phyloP scores from a whole-genome alignment of 139 green algal genomes.

The Dunaliella sp. region DNA sequence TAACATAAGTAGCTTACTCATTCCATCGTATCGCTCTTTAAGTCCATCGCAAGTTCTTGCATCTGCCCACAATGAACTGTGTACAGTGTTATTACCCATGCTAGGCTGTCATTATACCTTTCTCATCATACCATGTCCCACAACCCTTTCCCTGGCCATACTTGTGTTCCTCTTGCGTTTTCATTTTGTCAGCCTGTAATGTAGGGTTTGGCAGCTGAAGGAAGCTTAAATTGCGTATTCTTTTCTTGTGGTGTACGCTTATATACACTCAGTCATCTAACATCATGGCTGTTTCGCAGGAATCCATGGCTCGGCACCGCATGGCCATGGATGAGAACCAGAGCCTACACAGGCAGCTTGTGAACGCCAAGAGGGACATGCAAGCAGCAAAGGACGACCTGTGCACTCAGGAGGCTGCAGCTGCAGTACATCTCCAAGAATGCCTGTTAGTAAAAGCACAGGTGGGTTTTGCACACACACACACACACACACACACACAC shows the following conservation, averaged over 20 bases:
- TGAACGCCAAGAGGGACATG: neutral
- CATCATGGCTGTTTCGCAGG: too few species aligned
- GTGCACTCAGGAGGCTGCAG: neutral
- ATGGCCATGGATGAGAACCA: neutral
- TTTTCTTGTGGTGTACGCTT: neutral
- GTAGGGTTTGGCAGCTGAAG: too few species aligned
- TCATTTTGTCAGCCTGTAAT: too few species aligned
- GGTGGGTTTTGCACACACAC: neutral
- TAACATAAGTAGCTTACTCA: too few species aligned
- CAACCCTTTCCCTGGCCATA: neutral
- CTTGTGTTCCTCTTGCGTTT: neutral
- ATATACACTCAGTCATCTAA: too few species aligned
- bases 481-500: neutral
- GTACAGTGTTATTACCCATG: too few species aligned
- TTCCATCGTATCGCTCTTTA: too few species aligned
- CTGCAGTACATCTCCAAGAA: neutral
- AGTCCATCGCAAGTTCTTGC: too few species aligned
- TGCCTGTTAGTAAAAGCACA: neutral
- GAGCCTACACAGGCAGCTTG: neutral
- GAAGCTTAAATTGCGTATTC: neutral
- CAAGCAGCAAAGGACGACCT: neutral
- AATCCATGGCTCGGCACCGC: neutral
- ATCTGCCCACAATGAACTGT: too few species aligned
- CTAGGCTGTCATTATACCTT: neutral
- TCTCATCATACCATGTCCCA: neutral